Evolutionary conservation across 805 yeast species (phyloP), one percentile per base, ranked within the genome.

Genomic region (Pichia ethanolica): DNA sequence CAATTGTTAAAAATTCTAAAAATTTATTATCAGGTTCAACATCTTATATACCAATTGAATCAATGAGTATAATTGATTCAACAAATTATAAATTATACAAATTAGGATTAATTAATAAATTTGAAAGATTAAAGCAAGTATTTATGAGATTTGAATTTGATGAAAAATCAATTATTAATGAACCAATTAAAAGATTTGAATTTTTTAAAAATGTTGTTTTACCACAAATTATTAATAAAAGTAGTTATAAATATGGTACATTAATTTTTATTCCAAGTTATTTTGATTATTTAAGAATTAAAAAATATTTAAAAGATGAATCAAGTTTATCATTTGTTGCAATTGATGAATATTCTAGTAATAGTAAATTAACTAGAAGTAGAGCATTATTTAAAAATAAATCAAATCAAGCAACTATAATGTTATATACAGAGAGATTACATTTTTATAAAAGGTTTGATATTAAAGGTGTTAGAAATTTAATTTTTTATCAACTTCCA

Each of bases 371-470:
- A 35, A 79, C 89, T 1, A 73, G 88, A 44, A 78, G 82, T 20
- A 75, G 98, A 56, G 75, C 87, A 7, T 68, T 75, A 37, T 93
- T 93, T 62, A 78, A 76, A 34, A 74, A 78, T 35, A 59, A 56
- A 32, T 50, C 59, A 20, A 56, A 56, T 30, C 48, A 50, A 39
- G 64, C 65, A 11, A 77, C 77, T 3, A 74, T 91, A 30, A 64
- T 93, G 70, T 67, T 93, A n/a, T 91, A 91, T 67, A 87, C 97
- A 0, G 98, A 91, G 60, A 83, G 99, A 74, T 71, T 91, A 63
- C 98, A 93, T 66, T 93, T 88, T 62, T 93, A 82, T 71, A 79
- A 96, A 55, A 75, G 98, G 46, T 90, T 78, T 64, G 90, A 86
- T 50, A 72, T 93, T 46, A 79, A 76, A 51, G 98, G 98, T 30